A percentile compares a stretch with the other conserved stretches of the same genome.
Evolutionary conservation across 139 green algal species (phyloP).

Genomic region (Eudorina sp.): DNA sequence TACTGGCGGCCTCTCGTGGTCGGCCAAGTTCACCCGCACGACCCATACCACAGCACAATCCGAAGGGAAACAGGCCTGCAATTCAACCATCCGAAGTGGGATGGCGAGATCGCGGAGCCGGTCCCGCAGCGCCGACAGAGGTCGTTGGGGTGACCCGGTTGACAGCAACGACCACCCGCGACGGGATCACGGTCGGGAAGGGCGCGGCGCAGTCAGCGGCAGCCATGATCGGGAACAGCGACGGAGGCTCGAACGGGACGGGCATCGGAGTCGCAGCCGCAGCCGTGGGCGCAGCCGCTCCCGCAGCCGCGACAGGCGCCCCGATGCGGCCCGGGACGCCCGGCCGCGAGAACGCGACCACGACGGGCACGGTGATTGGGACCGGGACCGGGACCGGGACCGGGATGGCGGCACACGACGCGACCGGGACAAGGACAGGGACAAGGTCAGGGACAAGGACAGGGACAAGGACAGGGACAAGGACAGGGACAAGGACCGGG

Average conservation of each 20-base stretch:
- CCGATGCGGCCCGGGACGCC: neutral
- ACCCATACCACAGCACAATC: too few relatives aligned
- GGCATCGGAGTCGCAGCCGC: conserved; percentile 6
- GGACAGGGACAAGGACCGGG: neutral
- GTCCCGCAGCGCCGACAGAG: conserved; percentile 6
- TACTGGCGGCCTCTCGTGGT: too few relatives aligned
- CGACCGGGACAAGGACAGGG: neutral
- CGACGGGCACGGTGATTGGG: neutral
- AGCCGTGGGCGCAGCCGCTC: conserved; percentile 3
- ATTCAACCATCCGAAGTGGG: too few relatives aligned
- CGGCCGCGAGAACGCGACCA: neutral
- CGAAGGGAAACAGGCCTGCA: too few relatives aligned
- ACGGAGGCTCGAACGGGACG: neutral
- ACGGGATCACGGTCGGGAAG: neutral
- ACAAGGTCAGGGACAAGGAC: neutral
- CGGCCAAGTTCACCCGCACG: too few relatives aligned
- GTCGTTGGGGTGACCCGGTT: neutral
- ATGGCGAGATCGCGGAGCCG: conserved; percentile 24
- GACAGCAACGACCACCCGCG: neutral
- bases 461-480: neutral
- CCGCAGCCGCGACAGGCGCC: neutral
- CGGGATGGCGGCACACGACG: neutral
- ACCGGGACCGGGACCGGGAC: neutral
- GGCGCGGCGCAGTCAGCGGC: neutral
- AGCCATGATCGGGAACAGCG: neutral